Evolutionary conservation across 495 filamentous ascomycete genomes (phyloP).

Genomic region (Staphylotrichum tortipilum): DNA sequence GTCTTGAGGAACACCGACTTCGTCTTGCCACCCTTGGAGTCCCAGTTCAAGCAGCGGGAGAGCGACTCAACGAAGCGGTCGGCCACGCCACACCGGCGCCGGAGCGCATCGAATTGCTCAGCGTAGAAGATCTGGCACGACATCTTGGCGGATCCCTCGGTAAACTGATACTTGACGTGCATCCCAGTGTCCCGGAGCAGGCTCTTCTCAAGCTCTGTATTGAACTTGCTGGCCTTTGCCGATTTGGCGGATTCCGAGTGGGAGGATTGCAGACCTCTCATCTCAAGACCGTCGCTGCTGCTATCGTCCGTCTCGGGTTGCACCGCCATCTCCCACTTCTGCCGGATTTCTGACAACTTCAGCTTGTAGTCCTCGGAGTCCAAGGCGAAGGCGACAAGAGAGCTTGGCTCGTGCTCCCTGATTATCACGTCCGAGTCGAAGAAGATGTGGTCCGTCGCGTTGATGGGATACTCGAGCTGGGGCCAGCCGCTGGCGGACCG

Average conservation of each 20-base stretch:
- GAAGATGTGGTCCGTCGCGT: conserved; percentile 84
- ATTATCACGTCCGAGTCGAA: conserved; percentile 97
- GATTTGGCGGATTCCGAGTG: conserved; percentile 21
- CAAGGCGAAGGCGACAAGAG: conserved; percentile 85
- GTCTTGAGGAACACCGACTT: conserved; percentile 98
- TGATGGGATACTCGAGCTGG: conserved; percentile 86
- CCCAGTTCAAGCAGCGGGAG: conserved; percentile 93
- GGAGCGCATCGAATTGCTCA: conserved; percentile 92
- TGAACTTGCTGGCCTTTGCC: conserved; percentile 12
- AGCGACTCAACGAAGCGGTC: conserved; percentile 93
- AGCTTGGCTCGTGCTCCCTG: conserved; percentile 94
- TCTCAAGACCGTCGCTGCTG: conserved; percentile 25
- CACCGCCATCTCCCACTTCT: conserved; percentile 33
- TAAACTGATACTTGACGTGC: conserved; percentile 90
- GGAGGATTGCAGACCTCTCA: conserved; percentile 12
- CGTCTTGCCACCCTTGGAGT: conserved; percentile 95
- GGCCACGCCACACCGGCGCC: conserved; percentile 82
- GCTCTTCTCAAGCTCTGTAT: conserved; percentile 57
- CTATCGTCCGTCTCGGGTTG: conserved; percentile 23
- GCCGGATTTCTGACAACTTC: conserved; percentile 68
- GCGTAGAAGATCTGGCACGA: conserved; percentile 97
- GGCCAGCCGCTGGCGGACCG: conserved; percentile 93
- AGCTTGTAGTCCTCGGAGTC: conserved; percentile 74
- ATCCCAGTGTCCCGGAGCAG: conserved; percentile 76
- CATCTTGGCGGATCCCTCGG: conserved; percentile 84